Base-by-base conservation (phyloP, 805 yeast species). In the Nakazawaea ambrosiae region DNA sequence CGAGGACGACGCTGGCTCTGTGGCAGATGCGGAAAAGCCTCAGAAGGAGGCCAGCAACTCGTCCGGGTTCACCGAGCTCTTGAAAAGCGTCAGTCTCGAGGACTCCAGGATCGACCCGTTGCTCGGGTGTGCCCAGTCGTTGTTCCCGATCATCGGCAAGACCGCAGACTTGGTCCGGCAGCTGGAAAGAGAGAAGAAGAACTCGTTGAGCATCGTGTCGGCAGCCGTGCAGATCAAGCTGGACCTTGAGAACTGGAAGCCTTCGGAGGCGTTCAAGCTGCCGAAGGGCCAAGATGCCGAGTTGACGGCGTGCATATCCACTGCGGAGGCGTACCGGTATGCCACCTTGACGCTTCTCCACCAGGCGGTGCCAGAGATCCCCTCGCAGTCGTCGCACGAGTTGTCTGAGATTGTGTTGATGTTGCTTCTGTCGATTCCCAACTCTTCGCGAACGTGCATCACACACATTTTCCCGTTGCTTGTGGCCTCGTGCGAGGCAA, bases 311-410 rank as follows among this genome's bases (percentile, higher is more conserved):
- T 74, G 81, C 41, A 62, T 80, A 19, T 73, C 84, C 2, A 79
- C 85, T 1, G 85, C 86, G 2, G 86, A 79, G 49, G 80, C 85
- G 0, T 80, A 79, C 53, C 51, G 83, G 27, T 75, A 65, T 51
- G 68, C 84, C 1, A 65, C 82, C 0, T 51, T 80, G 27, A 49
- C 79, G 16, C 78, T 75, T 48, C 54, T 80, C 22, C 83, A 78
- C 51, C 85, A 80, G 49, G 80, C 84, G 1, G 83, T 80, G 4
- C 86, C 87, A 0, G 83, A 79, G 45, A 66, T 78, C 14, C 81
- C 82, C 8, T 70, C 75, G 7, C 51, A 61, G 27, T 54, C 74
- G 7, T 69, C 81, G 1, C 75, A 68, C 40, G 71, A 64, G 36
- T 51, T 78, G 23, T 81, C 86, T 0, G 78, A 73, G 46, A 75